These are phyloP conservation scores for Chiua sp. DNA, from an alignment of 1,284 basidiomycete species.

Conservation along the genomic window DNA sequence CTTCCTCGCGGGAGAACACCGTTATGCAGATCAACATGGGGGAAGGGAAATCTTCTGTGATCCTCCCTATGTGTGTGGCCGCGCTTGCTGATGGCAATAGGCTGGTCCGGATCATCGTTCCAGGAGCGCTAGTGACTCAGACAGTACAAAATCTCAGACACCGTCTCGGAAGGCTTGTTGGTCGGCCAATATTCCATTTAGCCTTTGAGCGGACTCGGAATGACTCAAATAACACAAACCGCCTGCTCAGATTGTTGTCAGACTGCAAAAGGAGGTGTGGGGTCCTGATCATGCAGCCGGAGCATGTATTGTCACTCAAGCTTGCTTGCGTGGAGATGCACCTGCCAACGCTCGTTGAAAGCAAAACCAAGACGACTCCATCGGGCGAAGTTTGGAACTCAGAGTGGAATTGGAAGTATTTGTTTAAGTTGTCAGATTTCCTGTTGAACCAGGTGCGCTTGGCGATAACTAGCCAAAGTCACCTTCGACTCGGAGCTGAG, in stretches of 20 bases:
- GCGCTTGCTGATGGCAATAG: constrained; percentile 46
- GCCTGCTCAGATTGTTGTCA: constrained; percentile 30
- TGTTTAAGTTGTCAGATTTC: too few species aligned
- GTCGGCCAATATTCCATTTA: constrained; percentile 51
- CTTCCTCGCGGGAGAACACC: constrained; percentile 39
- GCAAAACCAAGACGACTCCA: too few species aligned
- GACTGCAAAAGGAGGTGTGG: constrained; percentile 45
- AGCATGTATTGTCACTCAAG: constrained; percentile 56
- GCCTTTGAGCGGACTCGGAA: constrained; percentile 53
- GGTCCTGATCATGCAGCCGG: constrained; percentile 52
- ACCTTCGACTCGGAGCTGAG: too few species aligned
- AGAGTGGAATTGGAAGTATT: too few species aligned
- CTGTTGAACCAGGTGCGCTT: too few species aligned
- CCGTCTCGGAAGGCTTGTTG: constrained; percentile 47
- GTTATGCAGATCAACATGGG: constrained; percentile 61
- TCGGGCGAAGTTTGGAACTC: too few species aligned
- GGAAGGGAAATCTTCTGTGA: constrained; percentile 61
- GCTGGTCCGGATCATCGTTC: constrained; percentile 52
- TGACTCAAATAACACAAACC: constrained; percentile 26
- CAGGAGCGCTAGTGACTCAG: constrained; percentile 43
- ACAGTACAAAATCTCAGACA: constrained; percentile 56
- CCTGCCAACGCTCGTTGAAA: constrained; percentile 7
- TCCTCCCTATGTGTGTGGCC: constrained; percentile 48
- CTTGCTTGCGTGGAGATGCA: constrained; percentile 48
- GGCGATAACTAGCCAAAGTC: too few species aligned